Evolutionary conservation across 169 alveolate species (phyloP).

Genomic region (Plasmodium blacklocki): DNA sequence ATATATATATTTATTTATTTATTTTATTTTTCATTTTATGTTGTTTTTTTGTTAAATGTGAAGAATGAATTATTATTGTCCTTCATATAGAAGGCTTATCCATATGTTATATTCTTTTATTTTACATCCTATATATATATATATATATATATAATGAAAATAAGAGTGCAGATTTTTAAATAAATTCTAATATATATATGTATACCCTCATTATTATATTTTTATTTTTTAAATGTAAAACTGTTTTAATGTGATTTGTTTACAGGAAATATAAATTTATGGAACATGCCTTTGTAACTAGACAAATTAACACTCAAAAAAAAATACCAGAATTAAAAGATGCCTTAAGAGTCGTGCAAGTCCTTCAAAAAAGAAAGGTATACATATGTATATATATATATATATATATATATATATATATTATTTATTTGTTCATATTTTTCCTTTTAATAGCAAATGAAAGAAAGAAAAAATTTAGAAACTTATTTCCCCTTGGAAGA

Average conservation of each 20-base stretch:
- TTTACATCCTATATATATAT: not conserved
- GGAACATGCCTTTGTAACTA: constrained; percentile 83
- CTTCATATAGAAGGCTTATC: not conserved
- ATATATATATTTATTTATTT: not conserved
- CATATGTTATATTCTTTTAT: not conserved
- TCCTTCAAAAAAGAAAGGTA: constrained; percentile 72
- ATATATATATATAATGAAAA: not conserved
- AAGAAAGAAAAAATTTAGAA: constrained; percentile 41
- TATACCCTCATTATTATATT: not conserved
- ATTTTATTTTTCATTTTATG: constrained; percentile 3
- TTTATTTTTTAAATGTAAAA: not conserved
- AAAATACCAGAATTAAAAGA: constrained; percentile 86
- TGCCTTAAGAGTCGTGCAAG: constrained; percentile 77
- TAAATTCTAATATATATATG: not conserved
- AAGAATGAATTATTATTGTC: not conserved
- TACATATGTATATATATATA: constrained; percentile 1
- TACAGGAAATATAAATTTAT: constrained; percentile 85
- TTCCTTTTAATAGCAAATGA: constrained; percentile 43
- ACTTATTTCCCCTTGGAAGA: constrained; percentile 86
- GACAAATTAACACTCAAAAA: constrained; percentile 78
- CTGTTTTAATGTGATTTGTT: not conserved
- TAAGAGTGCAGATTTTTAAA: too few relatives aligned
- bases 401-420: constrained; percentile 3
- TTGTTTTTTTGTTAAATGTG: not conserved
- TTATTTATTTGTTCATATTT: not conserved